Percentiles rank a stretch among this genome's conserved stretches.
These are phyloP conservation scores for Albatrellus ellisii DNA, from an alignment of 768 basidiomycete species.

Conservation along the genomic window DNA sequence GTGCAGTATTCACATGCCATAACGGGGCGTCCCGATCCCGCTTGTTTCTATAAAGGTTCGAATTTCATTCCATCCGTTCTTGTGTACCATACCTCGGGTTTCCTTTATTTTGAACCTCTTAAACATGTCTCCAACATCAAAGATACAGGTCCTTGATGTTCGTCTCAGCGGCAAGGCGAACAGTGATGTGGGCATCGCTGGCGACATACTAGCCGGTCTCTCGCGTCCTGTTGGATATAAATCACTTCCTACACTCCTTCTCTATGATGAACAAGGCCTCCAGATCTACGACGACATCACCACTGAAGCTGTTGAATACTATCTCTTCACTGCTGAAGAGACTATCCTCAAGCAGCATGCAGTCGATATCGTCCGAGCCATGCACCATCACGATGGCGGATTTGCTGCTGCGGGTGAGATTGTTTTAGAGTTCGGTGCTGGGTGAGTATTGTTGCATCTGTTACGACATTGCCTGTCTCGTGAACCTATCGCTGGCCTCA, in stretches of 20 bases:
- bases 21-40: no score
- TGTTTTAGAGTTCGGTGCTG: constrained; percentile 87
- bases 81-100: background rate
- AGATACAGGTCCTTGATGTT: constrained; percentile 34
- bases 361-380: constrained; percentile 58
- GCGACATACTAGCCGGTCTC: constrained; percentile 43
- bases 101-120: background rate
- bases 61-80: background rate
- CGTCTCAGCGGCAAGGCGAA: constrained; percentile 27
- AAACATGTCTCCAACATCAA: constrained; percentile 7
- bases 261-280: constrained; percentile 82
- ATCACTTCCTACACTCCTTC: constrained; percentile 64
- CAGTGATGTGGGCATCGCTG: constrained; percentile 19
- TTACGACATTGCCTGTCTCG: background rate
- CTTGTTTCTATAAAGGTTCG: no score
- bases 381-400: constrained; percentile 36
- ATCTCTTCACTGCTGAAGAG: constrained; percentile 83
- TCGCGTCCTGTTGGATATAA: constrained; percentile 39
- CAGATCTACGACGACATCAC: constrained; percentile 81
- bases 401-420: constrained; percentile 31
- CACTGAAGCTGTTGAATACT: constrained; percentile 69
- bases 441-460: constrained; percentile 39
- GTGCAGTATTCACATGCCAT: no score
- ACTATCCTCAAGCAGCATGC: constrained; percentile 64
- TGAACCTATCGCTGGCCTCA: background rate